Conservation (phyloP, 2,329 filamentous ascomycete species). For the Aquanectria penicillioides region DNA sequence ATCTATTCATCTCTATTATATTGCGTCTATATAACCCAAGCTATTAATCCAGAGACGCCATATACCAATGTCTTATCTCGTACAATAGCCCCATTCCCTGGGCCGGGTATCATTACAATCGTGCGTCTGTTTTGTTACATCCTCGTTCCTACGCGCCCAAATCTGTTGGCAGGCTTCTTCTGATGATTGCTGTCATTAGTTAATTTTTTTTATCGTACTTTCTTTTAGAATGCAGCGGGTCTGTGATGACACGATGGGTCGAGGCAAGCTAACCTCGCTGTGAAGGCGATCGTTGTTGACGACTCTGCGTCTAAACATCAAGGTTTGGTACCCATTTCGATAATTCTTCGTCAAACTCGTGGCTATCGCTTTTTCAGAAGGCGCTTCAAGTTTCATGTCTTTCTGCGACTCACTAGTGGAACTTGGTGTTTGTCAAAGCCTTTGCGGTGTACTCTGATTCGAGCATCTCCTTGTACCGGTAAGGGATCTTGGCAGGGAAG, state of each 20-base stretch:
- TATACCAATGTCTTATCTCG: constrained; percentile 8
- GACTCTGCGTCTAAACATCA: background rate
- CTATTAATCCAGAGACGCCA: constrained; percentile 18
- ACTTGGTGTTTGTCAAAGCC: constrained; percentile 62
- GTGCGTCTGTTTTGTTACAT: background rate
- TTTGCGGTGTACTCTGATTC: constrained; percentile 65
- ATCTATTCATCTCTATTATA: background rate
- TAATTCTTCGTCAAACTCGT: constrained; percentile 52
- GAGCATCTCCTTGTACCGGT: constrained; percentile 67
- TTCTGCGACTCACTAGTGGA: constrained; percentile 57
- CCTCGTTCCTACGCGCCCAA: background rate
- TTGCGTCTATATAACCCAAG: background rate
- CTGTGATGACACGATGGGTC: no score
- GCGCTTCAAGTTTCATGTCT: no score
- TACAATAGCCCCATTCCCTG: constrained; percentile 8
- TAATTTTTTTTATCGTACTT: background rate
- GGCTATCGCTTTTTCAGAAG: constrained; percentile 43
- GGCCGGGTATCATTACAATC: constrained; percentile 25
- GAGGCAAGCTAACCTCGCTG: background rate
- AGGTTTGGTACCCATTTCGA: constrained; percentile 46
- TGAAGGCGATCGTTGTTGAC: background rate
- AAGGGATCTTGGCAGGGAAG: constrained; percentile 72
- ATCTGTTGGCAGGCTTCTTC: no score
- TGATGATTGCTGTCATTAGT: background rate
- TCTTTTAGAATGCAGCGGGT: no score